A percentile compares a stretch with the other conserved stretches of the same genome.
phyloP scores from a whole-genome alignment of 495 filamentous ascomycete species.

The Cudoniella acicularis region DNA sequence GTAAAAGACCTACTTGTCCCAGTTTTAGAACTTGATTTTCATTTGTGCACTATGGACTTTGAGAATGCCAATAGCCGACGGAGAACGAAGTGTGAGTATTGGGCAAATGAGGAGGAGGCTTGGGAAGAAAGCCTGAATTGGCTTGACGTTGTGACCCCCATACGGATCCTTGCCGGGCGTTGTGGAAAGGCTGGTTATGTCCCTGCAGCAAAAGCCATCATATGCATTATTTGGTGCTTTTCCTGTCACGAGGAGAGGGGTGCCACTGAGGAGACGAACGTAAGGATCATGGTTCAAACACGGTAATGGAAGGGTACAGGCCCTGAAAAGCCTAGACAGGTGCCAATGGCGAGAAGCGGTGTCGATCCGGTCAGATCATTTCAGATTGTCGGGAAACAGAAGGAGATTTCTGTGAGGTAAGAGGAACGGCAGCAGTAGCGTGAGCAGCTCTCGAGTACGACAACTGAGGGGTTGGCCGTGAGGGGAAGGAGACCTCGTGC shows the following conservation, averaged over 20 bases:
- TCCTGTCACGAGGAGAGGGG: conserved; percentile 21
- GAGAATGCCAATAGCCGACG: too few relatives aligned
- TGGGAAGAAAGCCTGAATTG: not conserved
- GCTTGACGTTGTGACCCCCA: conserved; percentile 10
- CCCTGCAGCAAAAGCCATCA: conserved; percentile 10
- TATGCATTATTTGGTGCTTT: conserved; percentile 1
- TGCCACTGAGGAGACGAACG: not conserved
- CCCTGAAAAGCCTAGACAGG: not conserved
- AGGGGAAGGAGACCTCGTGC: conserved; percentile 10
- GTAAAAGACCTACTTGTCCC: conserved; percentile 15
- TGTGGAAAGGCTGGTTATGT: not conserved
- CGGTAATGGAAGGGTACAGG: not conserved
- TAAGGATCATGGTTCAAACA: not conserved
- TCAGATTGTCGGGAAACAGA: not conserved
- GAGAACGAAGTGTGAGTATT: too few relatives aligned
- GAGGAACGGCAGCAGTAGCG: not conserved
- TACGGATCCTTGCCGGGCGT: conserved; percentile 2
- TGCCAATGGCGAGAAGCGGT: conserved; percentile 8
- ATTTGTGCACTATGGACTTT: too few relatives aligned
- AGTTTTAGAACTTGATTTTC: too few relatives aligned
- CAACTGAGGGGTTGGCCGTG: not conserved
- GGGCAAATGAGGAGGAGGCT: not conserved
- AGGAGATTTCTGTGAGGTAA: conserved; percentile 17
- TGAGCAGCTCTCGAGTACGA: not conserved
- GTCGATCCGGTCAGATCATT: conserved; percentile 11